Conservation (phyloP, 352 stramenopile genomes). For the Globisporangium spiculum region DNA sequence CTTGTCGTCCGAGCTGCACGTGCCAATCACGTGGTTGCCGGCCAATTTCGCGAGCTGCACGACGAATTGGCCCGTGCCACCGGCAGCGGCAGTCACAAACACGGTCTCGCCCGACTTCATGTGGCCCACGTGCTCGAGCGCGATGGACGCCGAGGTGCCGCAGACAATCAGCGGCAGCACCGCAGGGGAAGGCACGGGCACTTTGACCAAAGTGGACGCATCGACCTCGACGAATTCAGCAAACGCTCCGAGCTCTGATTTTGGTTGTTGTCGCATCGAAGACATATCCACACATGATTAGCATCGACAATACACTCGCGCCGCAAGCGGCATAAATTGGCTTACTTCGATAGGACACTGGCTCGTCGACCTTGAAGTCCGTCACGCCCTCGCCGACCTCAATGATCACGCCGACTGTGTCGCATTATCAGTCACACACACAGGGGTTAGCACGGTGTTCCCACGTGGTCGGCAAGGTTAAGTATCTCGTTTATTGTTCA, state of each 20-base stretch:
- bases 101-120: conserved; percentile 62
- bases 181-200: conserved; percentile 15
- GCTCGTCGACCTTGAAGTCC: conserved; percentile 43
- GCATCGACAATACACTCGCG: not conserved
- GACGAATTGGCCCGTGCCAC: conserved; percentile 81
- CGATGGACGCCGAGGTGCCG: conserved; percentile 40
- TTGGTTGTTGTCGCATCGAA: not conserved
- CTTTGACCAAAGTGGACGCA: conserved; percentile 28
- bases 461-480: no score
- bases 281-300: not conserved
- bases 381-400: conserved; percentile 41
- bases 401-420: conserved; percentile 38
- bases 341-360: conserved; percentile 43
- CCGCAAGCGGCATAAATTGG: not conserved
- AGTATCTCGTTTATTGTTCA: no score
- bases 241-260: conserved; percentile 45
- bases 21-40: conserved; percentile 77
- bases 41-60: conserved; percentile 85
- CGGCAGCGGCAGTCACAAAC: conserved; percentile 55
- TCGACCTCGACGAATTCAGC: conserved; percentile 46
- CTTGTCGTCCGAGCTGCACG: conserved; percentile 83
- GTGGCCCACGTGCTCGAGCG: conserved; percentile 51
- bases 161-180: conserved; percentile 38
- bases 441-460: no score
- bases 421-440: not conserved